Conservation (phyloP, 129 eudicot species). For the Tagetes erecta region DNA sequence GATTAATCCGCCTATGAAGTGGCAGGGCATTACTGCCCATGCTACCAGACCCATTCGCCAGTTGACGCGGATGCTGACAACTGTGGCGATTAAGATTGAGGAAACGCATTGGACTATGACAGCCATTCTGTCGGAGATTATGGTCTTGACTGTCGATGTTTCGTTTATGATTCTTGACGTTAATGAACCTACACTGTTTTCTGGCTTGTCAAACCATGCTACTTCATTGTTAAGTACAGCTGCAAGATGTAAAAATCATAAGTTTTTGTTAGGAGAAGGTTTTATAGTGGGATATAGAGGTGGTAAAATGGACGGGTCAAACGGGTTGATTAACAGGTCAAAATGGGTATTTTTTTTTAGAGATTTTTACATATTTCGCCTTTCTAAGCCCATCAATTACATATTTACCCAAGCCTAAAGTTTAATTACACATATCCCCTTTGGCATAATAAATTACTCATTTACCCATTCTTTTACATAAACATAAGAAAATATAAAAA, state of each 20-base stretch:
- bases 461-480: too few species aligned
- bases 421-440: too few species aligned
- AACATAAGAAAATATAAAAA: too few species aligned
- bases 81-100: conserved; percentile 74
- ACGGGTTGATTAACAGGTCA: not conserved
- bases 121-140: conserved; percentile 78
- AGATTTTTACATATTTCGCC: too few species aligned
- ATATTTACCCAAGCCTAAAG: too few species aligned
- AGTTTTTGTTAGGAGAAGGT: not conserved
- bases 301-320: not conserved
- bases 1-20: conserved; percentile 79
- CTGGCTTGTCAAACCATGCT: conserved; percentile 75
- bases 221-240: conserved; percentile 67
- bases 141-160: conserved; percentile 79
- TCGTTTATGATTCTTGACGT: conserved; percentile 65
- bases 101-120: conserved; percentile 87
- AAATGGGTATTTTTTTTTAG: not conserved
- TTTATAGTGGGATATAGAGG: not conserved
- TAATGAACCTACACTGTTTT: conserved; percentile 65
- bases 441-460: too few species aligned
- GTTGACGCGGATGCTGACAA: conserved; percentile 60
- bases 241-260: conserved; percentile 32
- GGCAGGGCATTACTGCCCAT: conserved; percentile 96
- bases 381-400: too few species aligned
- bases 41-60: conserved; percentile 94